phyloP scores from a whole-genome alignment of 1,139 yeast species.

The Torulaspora globosa region DNA sequence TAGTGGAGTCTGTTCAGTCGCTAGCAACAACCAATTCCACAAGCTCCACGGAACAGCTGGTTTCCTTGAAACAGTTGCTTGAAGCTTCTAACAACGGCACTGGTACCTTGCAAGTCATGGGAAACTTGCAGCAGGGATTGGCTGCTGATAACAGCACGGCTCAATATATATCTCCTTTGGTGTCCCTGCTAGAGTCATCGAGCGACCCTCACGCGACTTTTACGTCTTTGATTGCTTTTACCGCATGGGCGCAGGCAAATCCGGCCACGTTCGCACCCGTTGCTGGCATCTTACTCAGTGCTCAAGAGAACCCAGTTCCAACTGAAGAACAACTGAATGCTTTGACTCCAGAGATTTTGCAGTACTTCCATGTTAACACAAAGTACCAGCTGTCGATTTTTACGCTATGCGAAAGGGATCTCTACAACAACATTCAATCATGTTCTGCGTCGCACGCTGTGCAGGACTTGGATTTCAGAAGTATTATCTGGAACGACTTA shows the following conservation, averaged over 20 bases:
- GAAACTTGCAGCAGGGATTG: conserved; percentile 21
- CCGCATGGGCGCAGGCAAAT: conserved; percentile 28
- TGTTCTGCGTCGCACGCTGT: conserved; percentile 35
- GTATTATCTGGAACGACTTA: conserved; percentile 31
- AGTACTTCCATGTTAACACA: conserved; percentile 29
- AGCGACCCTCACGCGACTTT: conserved; percentile 30
- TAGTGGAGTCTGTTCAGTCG: conserved; percentile 22
- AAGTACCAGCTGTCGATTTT: conserved; percentile 33
- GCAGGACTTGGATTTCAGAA: conserved; percentile 27
- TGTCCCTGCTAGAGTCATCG: conserved; percentile 27
- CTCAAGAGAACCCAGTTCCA: conserved; percentile 17
- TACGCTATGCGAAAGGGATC: conserved; percentile 30
- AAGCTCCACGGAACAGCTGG: conserved; percentile 27
- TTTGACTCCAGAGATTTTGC: conserved; percentile 28
- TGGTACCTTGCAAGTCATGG: conserved; percentile 23
- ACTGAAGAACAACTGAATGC: conserved; percentile 23
- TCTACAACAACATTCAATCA: conserved; percentile 20
- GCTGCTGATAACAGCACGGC: conserved; percentile 16
- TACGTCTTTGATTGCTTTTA: conserved; percentile 27
- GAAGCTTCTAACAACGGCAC: conserved; percentile 26
- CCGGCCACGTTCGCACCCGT: conserved; percentile 28
- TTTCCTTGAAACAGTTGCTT: conserved; percentile 26
- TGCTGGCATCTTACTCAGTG: conserved; percentile 22
- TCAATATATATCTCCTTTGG: conserved; percentile 26
- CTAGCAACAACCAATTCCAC: conserved; percentile 25